A percentile compares a stretch with the other conserved stretches of the same genome.
These are phyloP conservation scores for Lasiodiplodia citricola DNA, from an alignment of 2,329 filamentous ascomycete genomes.

Conservation along the genomic window DNA sequence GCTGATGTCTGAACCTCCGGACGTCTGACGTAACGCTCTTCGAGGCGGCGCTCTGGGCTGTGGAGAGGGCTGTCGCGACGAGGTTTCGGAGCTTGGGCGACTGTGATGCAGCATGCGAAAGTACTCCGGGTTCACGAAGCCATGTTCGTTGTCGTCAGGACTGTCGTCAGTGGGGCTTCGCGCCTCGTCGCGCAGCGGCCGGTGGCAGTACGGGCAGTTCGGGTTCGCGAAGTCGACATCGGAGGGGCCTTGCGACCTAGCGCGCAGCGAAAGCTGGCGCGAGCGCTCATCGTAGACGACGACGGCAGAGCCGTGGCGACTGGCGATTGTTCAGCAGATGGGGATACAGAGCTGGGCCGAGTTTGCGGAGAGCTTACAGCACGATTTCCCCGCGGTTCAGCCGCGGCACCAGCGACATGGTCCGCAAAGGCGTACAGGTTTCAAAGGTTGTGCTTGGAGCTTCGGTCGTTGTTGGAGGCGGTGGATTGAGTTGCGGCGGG, in stretches of 20 bases:
- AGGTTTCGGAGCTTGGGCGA: constrained; percentile 56
- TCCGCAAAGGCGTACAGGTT: constrained; percentile 3
- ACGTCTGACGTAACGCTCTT: constrained; percentile 52
- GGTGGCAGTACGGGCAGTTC: constrained; percentile 88
- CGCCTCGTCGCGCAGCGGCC: constrained; percentile 63
- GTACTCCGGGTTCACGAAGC: constrained; percentile 89
- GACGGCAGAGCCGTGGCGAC: constrained; percentile 89
- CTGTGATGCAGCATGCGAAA: constrained; percentile 86
- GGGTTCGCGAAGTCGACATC: constrained; percentile 64
- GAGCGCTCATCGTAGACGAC: constrained; percentile 89
- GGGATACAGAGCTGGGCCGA: background rate
- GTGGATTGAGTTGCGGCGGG: background rate
- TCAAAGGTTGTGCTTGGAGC: background rate
- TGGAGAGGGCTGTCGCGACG: constrained; percentile 52
- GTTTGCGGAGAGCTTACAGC: constrained; percentile 13
- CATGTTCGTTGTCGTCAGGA: constrained; percentile 53
- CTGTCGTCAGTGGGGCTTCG: constrained; percentile 39
- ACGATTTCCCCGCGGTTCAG: constrained; percentile 27
- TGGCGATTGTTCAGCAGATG: constrained; percentile 44
- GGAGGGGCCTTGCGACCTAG: constrained; percentile 54
- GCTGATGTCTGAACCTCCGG: constrained; percentile 39
- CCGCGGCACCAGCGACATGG: constrained; percentile 26
- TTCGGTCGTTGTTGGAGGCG: background rate
- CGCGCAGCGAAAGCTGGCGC: constrained; percentile 81
- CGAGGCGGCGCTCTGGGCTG: constrained; percentile 46